Conservation (phyloP, 2,329 filamentous ascomycete species). For the Achaetomium macrosporum region DNA sequence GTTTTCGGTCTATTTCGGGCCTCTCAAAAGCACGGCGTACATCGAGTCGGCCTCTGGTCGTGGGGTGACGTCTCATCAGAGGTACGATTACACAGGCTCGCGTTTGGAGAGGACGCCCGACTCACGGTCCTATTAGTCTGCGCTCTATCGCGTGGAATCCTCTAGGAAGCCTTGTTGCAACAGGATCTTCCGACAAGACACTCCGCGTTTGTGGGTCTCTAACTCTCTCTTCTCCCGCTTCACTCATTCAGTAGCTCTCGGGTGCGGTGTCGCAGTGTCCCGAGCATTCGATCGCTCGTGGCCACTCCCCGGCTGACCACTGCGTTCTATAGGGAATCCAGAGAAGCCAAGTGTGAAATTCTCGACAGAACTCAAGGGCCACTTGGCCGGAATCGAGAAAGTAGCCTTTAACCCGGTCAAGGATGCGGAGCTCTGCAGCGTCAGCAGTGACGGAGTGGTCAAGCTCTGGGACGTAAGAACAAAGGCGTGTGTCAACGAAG, state of each 20-base stretch:
- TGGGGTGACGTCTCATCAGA: conserved; percentile 50
- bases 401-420: conserved; percentile 73
- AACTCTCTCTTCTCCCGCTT: neutral
- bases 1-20: conserved; percentile 61
- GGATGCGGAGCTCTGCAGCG: conserved; percentile 70
- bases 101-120: neutral
- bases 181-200: conserved; percentile 64
- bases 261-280: neutral
- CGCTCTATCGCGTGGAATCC: conserved; percentile 87
- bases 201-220: conserved; percentile 61
- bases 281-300: neutral
- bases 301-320: conserved; percentile 1
- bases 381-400: conserved; percentile 61
- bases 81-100: conserved; percentile 34
- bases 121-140: conserved; percentile 43
- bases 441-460: conserved; percentile 66
- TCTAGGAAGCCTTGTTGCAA: conserved; percentile 74
- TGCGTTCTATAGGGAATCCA: conserved; percentile 56
- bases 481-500: conserved; percentile 63
- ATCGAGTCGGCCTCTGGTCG: conserved; percentile 46
- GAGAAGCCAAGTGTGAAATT: conserved; percentile 68
- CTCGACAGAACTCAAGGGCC: conserved; percentile 68
- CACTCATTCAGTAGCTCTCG: neutral
- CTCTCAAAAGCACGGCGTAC: conserved; percentile 66
- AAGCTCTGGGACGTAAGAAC: conserved; percentile 77